Conservation (phyloP, 106 monocot species). For the Amphibolis antarctica region DNA sequence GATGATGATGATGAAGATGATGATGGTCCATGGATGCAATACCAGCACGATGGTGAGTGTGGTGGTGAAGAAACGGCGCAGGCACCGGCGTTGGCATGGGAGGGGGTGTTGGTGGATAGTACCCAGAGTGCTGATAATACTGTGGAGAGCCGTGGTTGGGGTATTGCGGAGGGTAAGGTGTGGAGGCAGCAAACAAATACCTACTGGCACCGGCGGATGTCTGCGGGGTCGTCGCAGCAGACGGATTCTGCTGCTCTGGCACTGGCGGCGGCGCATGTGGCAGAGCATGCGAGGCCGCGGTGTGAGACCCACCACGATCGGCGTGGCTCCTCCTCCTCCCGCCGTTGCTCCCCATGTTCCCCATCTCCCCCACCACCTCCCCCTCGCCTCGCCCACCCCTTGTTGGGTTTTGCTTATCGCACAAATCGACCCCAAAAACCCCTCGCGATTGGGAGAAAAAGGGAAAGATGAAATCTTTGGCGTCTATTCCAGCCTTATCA, state of each 20-base stretch:
- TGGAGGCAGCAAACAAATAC: slow-evolving; percentile 19
- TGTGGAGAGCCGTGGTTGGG: slow-evolving; percentile 1
- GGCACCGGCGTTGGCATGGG: slow-evolving; percentile 29
- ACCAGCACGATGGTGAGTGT: neutral
- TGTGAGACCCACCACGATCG: slow-evolving; percentile 3
- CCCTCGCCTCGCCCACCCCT: neutral
- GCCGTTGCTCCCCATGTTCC: slow-evolving; percentile 26
- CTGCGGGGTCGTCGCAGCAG: neutral
- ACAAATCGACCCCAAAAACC: neutral
- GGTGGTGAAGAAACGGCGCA: slow-evolving; percentile 36
- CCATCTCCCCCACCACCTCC: slow-evolving; percentile 11
- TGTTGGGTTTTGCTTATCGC: neutral
- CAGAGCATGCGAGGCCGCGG: neutral
- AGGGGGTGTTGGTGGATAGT: neutral
- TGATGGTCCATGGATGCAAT: neutral
- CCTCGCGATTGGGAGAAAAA: neutral
- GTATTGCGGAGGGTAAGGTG: slow-evolving; percentile 5
- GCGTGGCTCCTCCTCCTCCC: slow-evolving; percentile 14
- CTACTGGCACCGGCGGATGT: slow-evolving; percentile 25
- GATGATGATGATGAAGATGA: slow-evolving; percentile 28
- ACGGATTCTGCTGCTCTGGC: slow-evolving; percentile 4
- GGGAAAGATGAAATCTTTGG: slow-evolving; percentile 3
- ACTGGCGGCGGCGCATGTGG: slow-evolving; percentile 12
- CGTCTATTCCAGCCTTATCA: neutral
- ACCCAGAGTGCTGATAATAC: slow-evolving; percentile 2